Percentiles rank a stretch among this genome's conserved stretches.
phyloP scores from a whole-genome alignment of 345 rosid species.

The Salix caprea region DNA sequence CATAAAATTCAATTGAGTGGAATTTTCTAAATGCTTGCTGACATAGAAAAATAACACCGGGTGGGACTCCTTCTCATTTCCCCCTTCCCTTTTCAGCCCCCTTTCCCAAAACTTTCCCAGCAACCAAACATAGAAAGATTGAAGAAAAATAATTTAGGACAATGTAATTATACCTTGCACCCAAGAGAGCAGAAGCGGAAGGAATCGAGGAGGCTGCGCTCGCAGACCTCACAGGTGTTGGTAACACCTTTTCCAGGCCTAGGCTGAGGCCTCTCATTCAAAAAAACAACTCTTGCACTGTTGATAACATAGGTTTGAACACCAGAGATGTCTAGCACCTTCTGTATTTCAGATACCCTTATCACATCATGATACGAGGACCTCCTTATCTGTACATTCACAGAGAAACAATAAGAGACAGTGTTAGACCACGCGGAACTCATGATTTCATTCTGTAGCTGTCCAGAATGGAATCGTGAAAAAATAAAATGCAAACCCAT shows the following conservation, averaged over 20 bases:
- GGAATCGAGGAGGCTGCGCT: conserved; percentile 62
- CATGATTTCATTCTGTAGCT: not conserved
- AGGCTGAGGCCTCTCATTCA: conserved; percentile 64
- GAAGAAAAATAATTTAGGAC: not conserved
- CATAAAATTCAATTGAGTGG: not conserved
- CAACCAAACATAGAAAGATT: not conserved
- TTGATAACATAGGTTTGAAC: conserved; percentile 63
- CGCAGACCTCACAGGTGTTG: conserved; percentile 57
- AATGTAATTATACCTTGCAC: conserved; percentile 49
- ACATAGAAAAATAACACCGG: not conserved
- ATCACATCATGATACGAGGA: conserved; percentile 75
- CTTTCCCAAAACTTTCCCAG: not conserved
- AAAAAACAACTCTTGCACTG: conserved; percentile 64
- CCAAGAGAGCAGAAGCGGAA: conserved; percentile 65
- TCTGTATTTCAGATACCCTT: conserved; percentile 61
- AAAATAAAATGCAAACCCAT: conserved; percentile 9
- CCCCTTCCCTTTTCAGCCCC: not conserved
- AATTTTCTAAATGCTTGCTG: conserved; percentile 1
- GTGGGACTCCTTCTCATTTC: not conserved
- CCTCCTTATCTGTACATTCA: conserved; percentile 51
- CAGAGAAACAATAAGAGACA: not conserved
- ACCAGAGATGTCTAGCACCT: conserved; percentile 51
- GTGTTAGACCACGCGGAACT: not conserved
- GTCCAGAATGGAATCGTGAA: not conserved
- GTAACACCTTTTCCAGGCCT: conserved; percentile 66